Percentiles rank a stretch among this genome's conserved stretches.
Conservation (phyloP, 352 stramenopile genomes). For the Halophytophthora polymorphica region DNA sequence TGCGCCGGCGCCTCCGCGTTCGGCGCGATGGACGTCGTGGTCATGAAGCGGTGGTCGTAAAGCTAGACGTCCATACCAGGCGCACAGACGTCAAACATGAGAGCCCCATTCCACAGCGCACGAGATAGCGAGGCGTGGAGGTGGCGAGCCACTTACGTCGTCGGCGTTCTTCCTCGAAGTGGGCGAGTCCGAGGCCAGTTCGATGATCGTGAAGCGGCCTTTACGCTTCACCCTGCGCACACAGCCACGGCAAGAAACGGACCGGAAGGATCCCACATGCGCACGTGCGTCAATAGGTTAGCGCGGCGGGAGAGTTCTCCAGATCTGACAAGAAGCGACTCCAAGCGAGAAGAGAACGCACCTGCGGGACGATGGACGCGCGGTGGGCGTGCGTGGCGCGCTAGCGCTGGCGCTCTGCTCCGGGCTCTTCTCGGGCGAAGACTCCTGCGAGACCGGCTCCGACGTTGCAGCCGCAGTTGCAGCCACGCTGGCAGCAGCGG, state of each 20-base stretch:
- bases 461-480: slow-evolving; percentile 3
- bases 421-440: slow-evolving; percentile 32
- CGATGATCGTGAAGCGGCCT: slow-evolving; percentile 85
- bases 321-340: slow-evolving; percentile 16
- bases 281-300: slow-evolving; percentile 10
- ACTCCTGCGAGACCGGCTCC: slow-evolving; percentile 29
- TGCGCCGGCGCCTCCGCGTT: slow-evolving; percentile 28
- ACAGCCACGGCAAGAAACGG: slow-evolving; percentile 1
- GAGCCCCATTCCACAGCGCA: neutral
- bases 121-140: neutral
- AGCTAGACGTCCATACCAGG: slow-evolving; percentile 9
- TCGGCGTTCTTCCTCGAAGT: slow-evolving; percentile 49
- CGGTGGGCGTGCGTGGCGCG: slow-evolving; percentile 10
- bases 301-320: slow-evolving; percentile 8
- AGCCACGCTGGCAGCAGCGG: neutral
- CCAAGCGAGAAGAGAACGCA: slow-evolving; percentile 15
- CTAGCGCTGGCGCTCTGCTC: slow-evolving; percentile 1
- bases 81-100: slow-evolving; percentile 8
- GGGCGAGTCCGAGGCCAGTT: slow-evolving; percentile 62
- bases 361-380: slow-evolving; percentile 19
- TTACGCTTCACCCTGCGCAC: slow-evolving; percentile 58
- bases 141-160: slow-evolving; percentile 28
- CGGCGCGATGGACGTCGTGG: slow-evolving; percentile 43
- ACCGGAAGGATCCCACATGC: slow-evolving; percentile 2
- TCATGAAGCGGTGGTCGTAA: slow-evolving; percentile 46